Evolutionary conservation across 192 early-diverging fungal genomes (phyloP).

Genomic region (Glomus cerebriforme): DNA sequence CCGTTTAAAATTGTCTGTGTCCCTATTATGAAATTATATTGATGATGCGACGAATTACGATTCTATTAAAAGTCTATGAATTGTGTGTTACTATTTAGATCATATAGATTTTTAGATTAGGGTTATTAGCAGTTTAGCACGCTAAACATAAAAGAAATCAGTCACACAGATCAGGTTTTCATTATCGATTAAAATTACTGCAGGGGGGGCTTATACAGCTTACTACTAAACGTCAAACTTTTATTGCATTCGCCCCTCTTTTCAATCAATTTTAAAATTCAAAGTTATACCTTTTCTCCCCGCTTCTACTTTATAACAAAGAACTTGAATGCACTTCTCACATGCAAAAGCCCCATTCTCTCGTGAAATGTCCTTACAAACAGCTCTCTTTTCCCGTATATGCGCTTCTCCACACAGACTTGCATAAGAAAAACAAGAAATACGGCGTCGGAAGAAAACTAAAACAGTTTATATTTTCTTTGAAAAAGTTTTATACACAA

Average conservation of each 20-base stretch:
- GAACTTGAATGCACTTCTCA: conserved; percentile 3
- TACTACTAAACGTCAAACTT: conserved; percentile 19
- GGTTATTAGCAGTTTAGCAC: background rate
- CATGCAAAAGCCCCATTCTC: conserved; percentile 1
- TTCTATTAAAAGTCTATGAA: conserved; percentile 12
- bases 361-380: conserved; percentile 2
- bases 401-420: background rate
- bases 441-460: conserved; percentile 6
- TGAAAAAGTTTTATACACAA: background rate
- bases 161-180: conserved; percentile 13
- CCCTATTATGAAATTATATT: background rate
- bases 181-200: background rate
- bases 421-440: conserved; percentile 11
- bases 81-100: conserved; percentile 13
- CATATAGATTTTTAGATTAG: background rate
- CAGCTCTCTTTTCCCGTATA: background rate
- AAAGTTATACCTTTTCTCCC: conserved; percentile 16
- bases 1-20: background rate
- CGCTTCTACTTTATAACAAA: conserved; percentile 13
- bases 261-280: conserved; percentile 11
- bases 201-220: background rate
- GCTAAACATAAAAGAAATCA: background rate
- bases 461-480: conserved; percentile 1
- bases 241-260: conserved; percentile 13
- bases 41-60: background rate